These are phyloP conservation scores for Colletotrichum eleusines DNA, from an alignment of 2,329 filamentous ascomycete species.

Conservation along the genomic window DNA sequence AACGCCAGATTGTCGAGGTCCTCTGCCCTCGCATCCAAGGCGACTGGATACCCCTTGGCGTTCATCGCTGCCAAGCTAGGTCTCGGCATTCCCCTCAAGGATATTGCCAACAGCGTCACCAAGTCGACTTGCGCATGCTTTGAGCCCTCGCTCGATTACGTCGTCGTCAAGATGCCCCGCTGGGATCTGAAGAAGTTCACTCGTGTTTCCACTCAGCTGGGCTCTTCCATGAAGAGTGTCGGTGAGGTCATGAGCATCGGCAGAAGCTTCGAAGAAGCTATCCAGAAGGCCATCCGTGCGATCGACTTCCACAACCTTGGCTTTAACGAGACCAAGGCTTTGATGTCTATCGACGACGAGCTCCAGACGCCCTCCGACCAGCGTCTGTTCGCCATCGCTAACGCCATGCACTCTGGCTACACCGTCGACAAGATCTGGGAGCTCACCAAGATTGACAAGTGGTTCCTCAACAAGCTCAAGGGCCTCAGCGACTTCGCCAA, in stretches of 20 bases:
- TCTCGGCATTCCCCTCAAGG: constrained; percentile 92
- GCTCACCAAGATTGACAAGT: constrained; percentile 98
- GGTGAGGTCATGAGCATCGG: constrained; percentile 99
- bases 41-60: constrained; percentile 94
- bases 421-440: constrained; percentile 98
- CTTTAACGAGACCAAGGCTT: constrained; percentile 89
- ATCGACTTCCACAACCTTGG: constrained; percentile 97
- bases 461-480: constrained; percentile 95
- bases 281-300: constrained; percentile 96
- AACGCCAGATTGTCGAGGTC: constrained; percentile 96
- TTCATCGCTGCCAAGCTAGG: constrained; percentile 98
- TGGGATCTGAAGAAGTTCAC: constrained; percentile 99
- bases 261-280: constrained; percentile 95
- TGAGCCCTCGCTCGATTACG: constrained; percentile 97
- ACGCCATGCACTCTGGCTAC: constrained; percentile 96
- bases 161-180: constrained; percentile 97
- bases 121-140: constrained; percentile 97
- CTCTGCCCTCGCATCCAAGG: constrained; percentile 95
- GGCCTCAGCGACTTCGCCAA: constrained; percentile 90
- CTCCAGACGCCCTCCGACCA: constrained; percentile 98
- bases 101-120: constrained; percentile 96
- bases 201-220: constrained; percentile 92
- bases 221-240: constrained; percentile 99
- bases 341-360: constrained; percentile 97
- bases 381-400: constrained; percentile 96